These are phyloP conservation scores for Beta corolliflora DNA, from an alignment of 179 eudicot species.

Conservation along the genomic window DNA sequence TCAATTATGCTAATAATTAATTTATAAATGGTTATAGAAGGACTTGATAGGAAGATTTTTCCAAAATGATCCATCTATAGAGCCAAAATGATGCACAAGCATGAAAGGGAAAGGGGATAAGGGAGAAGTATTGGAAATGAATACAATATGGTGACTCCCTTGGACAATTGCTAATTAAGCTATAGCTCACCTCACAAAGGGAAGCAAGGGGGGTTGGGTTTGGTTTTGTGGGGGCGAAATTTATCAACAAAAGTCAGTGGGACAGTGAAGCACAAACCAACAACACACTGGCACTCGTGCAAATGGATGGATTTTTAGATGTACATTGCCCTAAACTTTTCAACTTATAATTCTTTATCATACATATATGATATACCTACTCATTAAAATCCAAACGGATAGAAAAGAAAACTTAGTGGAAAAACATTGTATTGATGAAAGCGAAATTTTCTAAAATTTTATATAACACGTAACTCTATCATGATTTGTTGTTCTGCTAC, in stretches of 20 bases:
- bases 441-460: too few species aligned
- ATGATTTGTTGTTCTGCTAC: too few species aligned
- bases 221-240: not conserved
- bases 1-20: not conserved
- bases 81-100: too few species aligned
- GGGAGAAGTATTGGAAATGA: conserved; percentile 12
- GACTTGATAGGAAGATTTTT: conserved; percentile 7
- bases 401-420: not conserved
- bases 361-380: not conserved
- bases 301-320: conserved; percentile 29
- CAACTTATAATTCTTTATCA: not conserved
- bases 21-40: conserved; percentile 11
- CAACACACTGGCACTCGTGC: conserved; percentile 37
- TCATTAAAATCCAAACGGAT: conserved; percentile 3
- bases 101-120: conserved; percentile 18
- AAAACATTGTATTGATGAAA: not conserved
- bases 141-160: not conserved
- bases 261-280: conserved; percentile 24
- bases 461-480: too few species aligned
- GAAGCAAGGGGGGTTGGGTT: not conserved
- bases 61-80: conserved; percentile 12
- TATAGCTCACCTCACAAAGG: conserved; percentile 10
- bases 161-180: conserved; percentile 11
- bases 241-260: conserved; percentile 25
- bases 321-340: conserved; percentile 18